Evolutionary conservation across 2,329 filamentous ascomycete species (phyloP).

Genomic region (Calonectria multiphialidica): DNA sequence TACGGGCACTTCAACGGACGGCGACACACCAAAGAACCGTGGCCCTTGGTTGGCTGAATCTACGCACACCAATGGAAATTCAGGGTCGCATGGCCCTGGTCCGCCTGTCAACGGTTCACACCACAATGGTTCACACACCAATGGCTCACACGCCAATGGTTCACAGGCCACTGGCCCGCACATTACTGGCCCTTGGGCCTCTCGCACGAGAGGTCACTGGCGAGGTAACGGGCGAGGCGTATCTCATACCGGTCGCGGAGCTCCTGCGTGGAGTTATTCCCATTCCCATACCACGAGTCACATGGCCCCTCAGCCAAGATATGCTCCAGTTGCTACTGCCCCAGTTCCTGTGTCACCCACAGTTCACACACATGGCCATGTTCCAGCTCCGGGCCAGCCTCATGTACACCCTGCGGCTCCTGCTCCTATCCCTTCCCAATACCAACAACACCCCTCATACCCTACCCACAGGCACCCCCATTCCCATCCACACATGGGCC

Average conservation of each 20-base stretch:
- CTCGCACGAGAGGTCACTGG: not conserved
- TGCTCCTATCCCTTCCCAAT: not conserved
- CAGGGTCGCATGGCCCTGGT: not conserved
- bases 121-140: too few species aligned
- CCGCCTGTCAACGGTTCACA: not conserved
- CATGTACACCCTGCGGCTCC: not conserved
- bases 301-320: not conserved
- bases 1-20: conserved; percentile 14
- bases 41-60: not conserved
- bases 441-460: conserved; percentile 9
- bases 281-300: not conserved
- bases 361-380: not conserved
- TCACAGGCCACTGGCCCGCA: not conserved
- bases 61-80: conserved; percentile 12
- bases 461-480: conserved; percentile 26
- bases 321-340: not conserved
- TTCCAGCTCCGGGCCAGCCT: not conserved
- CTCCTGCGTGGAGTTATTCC: not conserved
- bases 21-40: conserved; percentile 24
- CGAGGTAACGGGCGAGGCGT: not conserved
- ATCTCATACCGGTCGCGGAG: not conserved
- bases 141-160: not conserved
- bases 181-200: not conserved
- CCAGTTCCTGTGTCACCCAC: not conserved
- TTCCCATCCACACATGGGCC: conserved; percentile 28